A percentile compares a stretch with the other conserved stretches of the same genome.
Evolutionary conservation across 352 stramenopile species (phyloP).

Genomic region (Blastocystis sp.): DNA sequence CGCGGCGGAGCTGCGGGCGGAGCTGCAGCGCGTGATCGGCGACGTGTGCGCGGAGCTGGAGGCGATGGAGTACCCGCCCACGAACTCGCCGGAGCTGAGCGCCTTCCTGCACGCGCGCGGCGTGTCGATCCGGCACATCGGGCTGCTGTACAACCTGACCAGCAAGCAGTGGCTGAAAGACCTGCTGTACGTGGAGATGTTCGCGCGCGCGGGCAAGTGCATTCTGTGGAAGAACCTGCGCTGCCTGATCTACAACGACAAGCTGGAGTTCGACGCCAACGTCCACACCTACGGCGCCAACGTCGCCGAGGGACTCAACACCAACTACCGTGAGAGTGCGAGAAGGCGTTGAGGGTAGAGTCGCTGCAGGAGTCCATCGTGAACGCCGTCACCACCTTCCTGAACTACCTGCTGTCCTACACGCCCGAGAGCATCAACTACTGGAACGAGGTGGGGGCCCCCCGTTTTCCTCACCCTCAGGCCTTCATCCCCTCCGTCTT

Average conservation of each 20-base stretch:
- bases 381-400: constrained; percentile 13
- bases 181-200: constrained; percentile 52
- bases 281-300: neutral
- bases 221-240: constrained; percentile 63
- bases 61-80: neutral
- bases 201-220: constrained; percentile 40
- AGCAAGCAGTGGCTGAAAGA: constrained; percentile 38
- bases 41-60: constrained; percentile 16
- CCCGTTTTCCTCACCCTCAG: neutral
- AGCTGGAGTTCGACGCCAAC: constrained; percentile 27
- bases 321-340: constrained; percentile 12
- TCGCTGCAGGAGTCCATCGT: constrained; percentile 14
- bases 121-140: constrained; percentile 27
- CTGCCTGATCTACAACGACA: constrained; percentile 62
- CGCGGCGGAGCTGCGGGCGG: neutral
- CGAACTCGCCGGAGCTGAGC: neutral
- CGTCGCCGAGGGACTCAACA: neutral
- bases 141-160: constrained; percentile 14
- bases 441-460: neutral
- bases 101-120: constrained; percentile 11
- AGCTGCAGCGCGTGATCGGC: neutral
- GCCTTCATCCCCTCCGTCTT: constrained; percentile 46
- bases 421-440: neutral
- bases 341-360: neutral
- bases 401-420: constrained; percentile 47